A percentile compares a stretch with the other conserved stretches of the same genome.
Evolutionary conservation across 1,284 basidiomycete species (phyloP).

Genomic region (Vanrija sp.): DNA sequence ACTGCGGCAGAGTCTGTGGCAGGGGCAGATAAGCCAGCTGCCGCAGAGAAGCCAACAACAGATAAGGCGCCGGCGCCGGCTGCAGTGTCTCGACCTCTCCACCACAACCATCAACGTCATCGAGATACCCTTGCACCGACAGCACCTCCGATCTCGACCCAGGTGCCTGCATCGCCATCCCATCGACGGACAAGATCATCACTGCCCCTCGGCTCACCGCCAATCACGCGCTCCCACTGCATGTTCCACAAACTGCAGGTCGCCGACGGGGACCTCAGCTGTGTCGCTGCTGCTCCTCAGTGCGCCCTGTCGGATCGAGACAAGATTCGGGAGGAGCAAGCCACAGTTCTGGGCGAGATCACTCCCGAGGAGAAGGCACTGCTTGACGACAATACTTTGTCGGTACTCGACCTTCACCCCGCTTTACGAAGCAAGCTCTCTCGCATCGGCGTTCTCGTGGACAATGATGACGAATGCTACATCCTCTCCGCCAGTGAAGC

Average conservation of each 20-base stretch:
- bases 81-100: too few species aligned
- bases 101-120: too few species aligned
- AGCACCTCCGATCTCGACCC: too few species aligned
- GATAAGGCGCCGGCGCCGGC: too few species aligned
- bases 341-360: conserved; percentile 20
- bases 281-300: neutral
- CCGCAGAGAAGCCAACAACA: too few species aligned
- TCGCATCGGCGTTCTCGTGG: conserved; percentile 29
- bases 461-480: conserved; percentile 35
- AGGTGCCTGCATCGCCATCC: too few species aligned
- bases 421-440: conserved; percentile 25
- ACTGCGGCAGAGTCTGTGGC: too few species aligned
- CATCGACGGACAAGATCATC: neutral
- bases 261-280: conserved; percentile 7
- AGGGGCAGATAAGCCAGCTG: too few species aligned
- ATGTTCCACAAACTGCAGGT: conserved; percentile 4
- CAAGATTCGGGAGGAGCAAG: neutral
- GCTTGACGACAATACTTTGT: conserved; percentile 13
- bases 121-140: too few species aligned
- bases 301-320: neutral
- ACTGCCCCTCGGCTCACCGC: neutral
- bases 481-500: conserved; percentile 21
- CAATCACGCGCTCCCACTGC: conserved; percentile 1
- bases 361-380: conserved; percentile 18
- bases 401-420: conserved; percentile 22